These are phyloP conservation scores for Hypoxylon sp. DNA, from an alignment of 2,329 filamentous ascomycete species.

Conservation along the genomic window DNA sequence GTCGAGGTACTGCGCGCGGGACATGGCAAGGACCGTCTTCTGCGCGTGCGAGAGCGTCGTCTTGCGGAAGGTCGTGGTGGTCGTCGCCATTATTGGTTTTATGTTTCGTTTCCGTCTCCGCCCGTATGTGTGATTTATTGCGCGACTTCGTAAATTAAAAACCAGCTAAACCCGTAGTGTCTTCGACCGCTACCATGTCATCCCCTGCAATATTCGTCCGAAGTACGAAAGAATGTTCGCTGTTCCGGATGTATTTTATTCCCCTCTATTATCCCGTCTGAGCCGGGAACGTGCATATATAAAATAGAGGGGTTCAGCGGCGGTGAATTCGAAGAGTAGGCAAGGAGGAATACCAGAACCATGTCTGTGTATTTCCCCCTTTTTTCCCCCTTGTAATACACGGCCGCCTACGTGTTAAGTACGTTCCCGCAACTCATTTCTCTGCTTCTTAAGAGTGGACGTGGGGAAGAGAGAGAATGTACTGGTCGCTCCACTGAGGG, in stretches of 20 bases:
- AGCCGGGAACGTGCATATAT: slow-evolving; percentile 29
- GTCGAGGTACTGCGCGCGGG: slow-evolving; percentile 46
- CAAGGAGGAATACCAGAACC: slow-evolving; percentile 4
- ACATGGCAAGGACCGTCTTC: slow-evolving; percentile 49
- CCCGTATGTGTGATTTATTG: neutral
- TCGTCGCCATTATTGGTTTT: slow-evolving; percentile 13
- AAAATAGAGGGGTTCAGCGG: slow-evolving; percentile 3
- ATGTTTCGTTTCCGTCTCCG: neutral
- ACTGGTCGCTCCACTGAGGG: neutral
- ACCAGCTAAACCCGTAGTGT: too few species aligned
- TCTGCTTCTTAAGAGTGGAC: neutral
- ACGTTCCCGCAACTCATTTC: slow-evolving; percentile 5
- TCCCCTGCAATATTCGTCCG: neutral
- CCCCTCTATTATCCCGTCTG: slow-evolving; percentile 7
- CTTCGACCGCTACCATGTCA: neutral
- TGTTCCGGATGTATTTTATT: neutral
- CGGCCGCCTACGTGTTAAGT: slow-evolving; percentile 15
- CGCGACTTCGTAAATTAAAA: too few species aligned
- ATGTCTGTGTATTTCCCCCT: slow-evolving; percentile 20
- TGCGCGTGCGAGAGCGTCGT: slow-evolving; percentile 44
- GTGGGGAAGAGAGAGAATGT: slow-evolving; percentile 1
- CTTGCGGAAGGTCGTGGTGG: slow-evolving; percentile 8
- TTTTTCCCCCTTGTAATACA: slow-evolving; percentile 7
- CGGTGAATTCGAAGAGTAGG: neutral
- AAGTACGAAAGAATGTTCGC: neutral